Percentiles rank a stretch among this genome's conserved stretches.
Evolutionary conservation across 176 grass and related monocot species (phyloP).

Genomic region (Aegilops sharonensis): DNA sequence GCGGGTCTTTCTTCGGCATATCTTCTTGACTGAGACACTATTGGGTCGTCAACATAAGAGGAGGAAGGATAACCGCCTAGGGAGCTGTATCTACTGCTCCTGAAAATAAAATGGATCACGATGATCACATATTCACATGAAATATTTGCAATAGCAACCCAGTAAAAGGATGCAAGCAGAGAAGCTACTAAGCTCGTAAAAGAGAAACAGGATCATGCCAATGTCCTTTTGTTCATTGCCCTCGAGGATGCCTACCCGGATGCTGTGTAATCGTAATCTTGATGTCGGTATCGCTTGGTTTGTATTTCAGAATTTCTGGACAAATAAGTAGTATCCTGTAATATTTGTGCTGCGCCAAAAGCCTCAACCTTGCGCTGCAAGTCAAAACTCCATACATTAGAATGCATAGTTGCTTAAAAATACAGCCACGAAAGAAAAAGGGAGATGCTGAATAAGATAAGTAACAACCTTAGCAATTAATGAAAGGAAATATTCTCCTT

Average conservation of each 20-base stretch:
- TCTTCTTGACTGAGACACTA: constrained; percentile 42
- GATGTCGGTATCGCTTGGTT: constrained; percentile 27
- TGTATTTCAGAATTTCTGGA: constrained; percentile 34
- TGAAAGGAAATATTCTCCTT: constrained; percentile 76
- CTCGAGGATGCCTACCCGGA: constrained; percentile 27
- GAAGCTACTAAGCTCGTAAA: neutral
- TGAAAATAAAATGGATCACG: constrained; percentile 35
- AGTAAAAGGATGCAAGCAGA: constrained; percentile 8
- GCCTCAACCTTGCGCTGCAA: constrained; percentile 51
- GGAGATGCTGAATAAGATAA: neutral
- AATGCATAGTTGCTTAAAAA: neutral
- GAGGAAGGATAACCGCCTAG: constrained; percentile 37
- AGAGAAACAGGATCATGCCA: neutral
- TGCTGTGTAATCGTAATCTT: constrained; percentile 45
- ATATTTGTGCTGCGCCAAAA: constrained; percentile 41
- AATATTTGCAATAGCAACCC: neutral
- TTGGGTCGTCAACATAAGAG: constrained; percentile 37
- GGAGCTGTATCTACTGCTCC: constrained; percentile 45
- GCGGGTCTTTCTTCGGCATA: constrained; percentile 38
- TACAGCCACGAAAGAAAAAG: neutral
- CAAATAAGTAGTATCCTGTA: constrained; percentile 38
- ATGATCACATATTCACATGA: constrained; percentile 28
- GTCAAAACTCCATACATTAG: constrained; percentile 21
- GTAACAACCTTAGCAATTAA: constrained; percentile 70
- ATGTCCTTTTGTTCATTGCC: constrained; percentile 8